These are phyloP conservation scores for Aspergillus hancockii DNA, from an alignment of 495 filamentous ascomycete genomes.

Conservation along the genomic window DNA sequence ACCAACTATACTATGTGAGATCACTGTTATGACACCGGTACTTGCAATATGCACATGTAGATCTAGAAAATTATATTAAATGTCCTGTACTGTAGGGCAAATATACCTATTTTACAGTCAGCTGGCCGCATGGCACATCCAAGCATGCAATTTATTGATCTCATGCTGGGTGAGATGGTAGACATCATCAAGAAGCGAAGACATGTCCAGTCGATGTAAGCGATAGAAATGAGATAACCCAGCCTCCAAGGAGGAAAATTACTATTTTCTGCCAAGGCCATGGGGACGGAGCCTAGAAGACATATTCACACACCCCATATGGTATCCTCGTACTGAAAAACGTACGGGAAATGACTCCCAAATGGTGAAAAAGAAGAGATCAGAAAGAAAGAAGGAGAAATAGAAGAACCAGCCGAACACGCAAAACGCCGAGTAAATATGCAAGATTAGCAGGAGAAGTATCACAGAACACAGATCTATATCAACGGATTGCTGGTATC, in stretches of 20 bases:
- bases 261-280: conserved; percentile 4
- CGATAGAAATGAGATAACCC: not conserved
- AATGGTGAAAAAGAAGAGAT: not conserved
- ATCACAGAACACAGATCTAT: not conserved
- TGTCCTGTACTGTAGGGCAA: not conserved
- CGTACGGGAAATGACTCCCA: conserved; percentile 4
- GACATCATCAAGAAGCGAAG: not conserved
- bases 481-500: not conserved
- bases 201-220: not conserved
- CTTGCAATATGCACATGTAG: not conserved
- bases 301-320: conserved; percentile 9
- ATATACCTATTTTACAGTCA: not conserved
- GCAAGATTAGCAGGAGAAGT: conserved; percentile 17
- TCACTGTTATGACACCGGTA: not conserved
- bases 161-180: not conserved
- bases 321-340: not conserved
- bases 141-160: not conserved
- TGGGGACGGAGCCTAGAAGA: not conserved
- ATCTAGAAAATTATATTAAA: conserved; percentile 1
- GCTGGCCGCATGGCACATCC: not conserved
- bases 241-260: not conserved
- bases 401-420: conserved; percentile 14
- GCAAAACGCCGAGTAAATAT: conserved; percentile 28
- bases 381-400: not conserved
- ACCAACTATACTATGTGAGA: not conserved